A percentile compares a stretch with the other conserved stretches of the same genome.
These are phyloP conservation scores for Hibiscus mutabilis DNA, from an alignment of 345 rosid genomes.

Conservation along the genomic window DNA sequence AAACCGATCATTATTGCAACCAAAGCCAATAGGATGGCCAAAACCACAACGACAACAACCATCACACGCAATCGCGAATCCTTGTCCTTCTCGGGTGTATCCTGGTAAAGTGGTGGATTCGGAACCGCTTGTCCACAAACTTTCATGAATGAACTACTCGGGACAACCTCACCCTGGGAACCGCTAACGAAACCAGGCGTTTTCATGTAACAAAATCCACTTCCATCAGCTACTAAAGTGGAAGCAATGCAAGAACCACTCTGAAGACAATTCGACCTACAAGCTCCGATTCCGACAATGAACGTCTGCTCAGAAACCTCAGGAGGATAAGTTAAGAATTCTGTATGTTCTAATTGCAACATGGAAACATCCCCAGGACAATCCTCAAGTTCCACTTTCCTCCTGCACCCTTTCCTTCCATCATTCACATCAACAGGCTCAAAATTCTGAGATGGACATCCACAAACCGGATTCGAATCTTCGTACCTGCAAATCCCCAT, in stretches of 20 bases:
- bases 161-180: slow-evolving; percentile 36
- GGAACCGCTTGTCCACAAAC: slow-evolving; percentile 44
- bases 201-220: slow-evolving; percentile 52
- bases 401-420: slow-evolving; percentile 48
- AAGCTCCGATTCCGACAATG: slow-evolving; percentile 25
- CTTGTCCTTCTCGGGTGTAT: slow-evolving; percentile 5
- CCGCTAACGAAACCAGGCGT: slow-evolving; percentile 45
- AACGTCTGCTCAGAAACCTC: slow-evolving; percentile 19
- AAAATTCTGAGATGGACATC: slow-evolving; percentile 59
- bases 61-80: slow-evolving; percentile 25
- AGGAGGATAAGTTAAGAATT: slow-evolving; percentile 30
- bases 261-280: slow-evolving; percentile 41
- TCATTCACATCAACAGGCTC: slow-evolving; percentile 40
- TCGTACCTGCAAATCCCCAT: slow-evolving; percentile 54
- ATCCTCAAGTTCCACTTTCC: slow-evolving; percentile 37
- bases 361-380: slow-evolving; percentile 41
- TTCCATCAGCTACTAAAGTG: slow-evolving; percentile 49
- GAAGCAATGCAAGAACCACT: slow-evolving; percentile 45
- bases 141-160: slow-evolving; percentile 50
- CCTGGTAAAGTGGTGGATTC: slow-evolving; percentile 20
- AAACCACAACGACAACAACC: slow-evolving; percentile 29
- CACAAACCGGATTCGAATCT: slow-evolving; percentile 37
- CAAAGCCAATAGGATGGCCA: slow-evolving; percentile 26
- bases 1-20: slow-evolving; percentile 29
- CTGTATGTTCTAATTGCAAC: slow-evolving; percentile 38